These are phyloP conservation scores for Fraxinus latifolia DNA, from an alignment of 305 asterid species.

Conservation along the genomic window DNA sequence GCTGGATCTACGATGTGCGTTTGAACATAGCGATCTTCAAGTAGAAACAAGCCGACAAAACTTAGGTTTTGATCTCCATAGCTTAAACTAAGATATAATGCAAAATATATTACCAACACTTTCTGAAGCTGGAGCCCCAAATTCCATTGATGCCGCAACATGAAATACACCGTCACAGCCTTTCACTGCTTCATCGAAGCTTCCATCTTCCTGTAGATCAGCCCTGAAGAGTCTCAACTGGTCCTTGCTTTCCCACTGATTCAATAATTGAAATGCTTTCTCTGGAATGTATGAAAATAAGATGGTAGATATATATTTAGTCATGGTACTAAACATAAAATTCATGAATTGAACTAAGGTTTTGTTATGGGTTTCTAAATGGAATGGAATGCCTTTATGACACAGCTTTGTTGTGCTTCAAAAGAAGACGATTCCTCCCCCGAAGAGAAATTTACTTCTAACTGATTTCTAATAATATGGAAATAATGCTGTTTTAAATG, in stretches of 20 bases:
- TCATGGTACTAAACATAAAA: not conserved
- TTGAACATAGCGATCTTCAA: conserved; percentile 47
- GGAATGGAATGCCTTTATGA: not conserved
- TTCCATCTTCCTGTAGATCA: conserved; percentile 73
- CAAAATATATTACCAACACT: conserved; percentile 39
- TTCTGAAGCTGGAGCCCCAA: conserved; percentile 39
- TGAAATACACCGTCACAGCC: conserved; percentile 79
- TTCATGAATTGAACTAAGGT: not conserved
- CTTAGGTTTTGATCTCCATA: not conserved
- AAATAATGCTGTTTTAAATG: not conserved
- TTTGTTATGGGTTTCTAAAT: not conserved
- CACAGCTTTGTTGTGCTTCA: not conserved
- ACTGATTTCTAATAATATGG: not conserved
- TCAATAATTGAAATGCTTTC: conserved; percentile 49
- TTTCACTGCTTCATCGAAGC: conserved; percentile 71
- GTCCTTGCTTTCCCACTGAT: conserved; percentile 41
- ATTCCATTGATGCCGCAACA: conserved; percentile 86
- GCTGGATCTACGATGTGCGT: conserved; percentile 58
- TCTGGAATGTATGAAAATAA: conserved; percentile 36
- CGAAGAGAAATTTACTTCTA: not conserved
- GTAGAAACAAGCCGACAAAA: conserved; percentile 12
- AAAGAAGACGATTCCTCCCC: not conserved
- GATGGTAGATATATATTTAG: not conserved
- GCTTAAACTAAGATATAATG: not conserved
- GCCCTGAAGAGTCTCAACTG: conserved; percentile 57